Evolutionary conservation across 805 yeast species (phyloP).

Genomic region (Torulaspora gathmanii): DNA sequence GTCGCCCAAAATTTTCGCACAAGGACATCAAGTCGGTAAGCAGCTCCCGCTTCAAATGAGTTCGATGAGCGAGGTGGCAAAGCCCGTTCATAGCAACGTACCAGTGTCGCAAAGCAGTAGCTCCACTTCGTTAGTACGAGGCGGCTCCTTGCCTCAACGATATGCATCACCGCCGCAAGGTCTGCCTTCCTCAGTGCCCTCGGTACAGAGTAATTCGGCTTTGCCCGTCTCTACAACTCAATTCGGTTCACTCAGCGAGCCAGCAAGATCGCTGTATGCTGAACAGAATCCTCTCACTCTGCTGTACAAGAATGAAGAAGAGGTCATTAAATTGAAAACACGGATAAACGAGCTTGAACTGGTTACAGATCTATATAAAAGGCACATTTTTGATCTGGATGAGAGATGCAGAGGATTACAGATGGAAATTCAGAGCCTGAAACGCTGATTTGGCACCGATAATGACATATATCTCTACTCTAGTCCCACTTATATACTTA

Average conservation of each 20-base stretch:
- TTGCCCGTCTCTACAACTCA: slow-evolving; percentile 1
- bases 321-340: slow-evolving; percentile 51
- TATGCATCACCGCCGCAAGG: slow-evolving; percentile 11
- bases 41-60: slow-evolving; percentile 19
- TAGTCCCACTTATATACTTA: not conserved
- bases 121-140: slow-evolving; percentile 12
- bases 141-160: slow-evolving; percentile 6
- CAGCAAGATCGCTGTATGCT: slow-evolving; percentile 6
- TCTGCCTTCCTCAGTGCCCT: slow-evolving; percentile 1
- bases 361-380: slow-evolving; percentile 81
- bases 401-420: slow-evolving; percentile 30
- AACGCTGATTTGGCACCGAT: slow-evolving; percentile 2
- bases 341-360: slow-evolving; percentile 83
- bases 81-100: not conserved
- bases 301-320: slow-evolving; percentile 32
- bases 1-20: slow-evolving; percentile 15
- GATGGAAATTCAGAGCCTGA: slow-evolving; percentile 12
- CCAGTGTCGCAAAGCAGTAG: slow-evolving; percentile 6
- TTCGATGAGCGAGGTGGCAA: slow-evolving; percentile 20
- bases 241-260: not conserved
- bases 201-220: slow-evolving; percentile 4
- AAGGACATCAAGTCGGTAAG: slow-evolving; percentile 4
- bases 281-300: slow-evolving; percentile 19
- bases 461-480: not conserved
- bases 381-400: slow-evolving; percentile 79